phyloP scores from a whole-genome alignment of 1,284 basidiomycete genomes.

The Prillingera fragicola region DNA sequence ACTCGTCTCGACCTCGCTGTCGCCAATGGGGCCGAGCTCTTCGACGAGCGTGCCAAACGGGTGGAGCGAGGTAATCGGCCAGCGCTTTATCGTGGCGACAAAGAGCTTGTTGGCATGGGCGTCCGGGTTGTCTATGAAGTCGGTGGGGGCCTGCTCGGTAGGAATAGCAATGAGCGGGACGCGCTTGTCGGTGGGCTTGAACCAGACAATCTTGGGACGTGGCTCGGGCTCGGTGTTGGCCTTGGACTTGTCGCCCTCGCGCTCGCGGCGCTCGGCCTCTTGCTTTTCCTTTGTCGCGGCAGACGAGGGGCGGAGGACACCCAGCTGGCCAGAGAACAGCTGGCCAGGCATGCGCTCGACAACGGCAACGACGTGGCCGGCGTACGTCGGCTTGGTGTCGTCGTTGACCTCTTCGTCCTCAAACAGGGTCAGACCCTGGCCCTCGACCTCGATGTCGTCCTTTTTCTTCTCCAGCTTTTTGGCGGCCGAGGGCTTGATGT shows the following conservation, averaged over 20 bases:
- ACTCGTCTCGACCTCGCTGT: constrained; percentile 94
- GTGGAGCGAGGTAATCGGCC: constrained; percentile 83
- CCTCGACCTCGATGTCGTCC: constrained; percentile 99
- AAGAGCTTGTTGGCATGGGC: constrained; percentile 86
- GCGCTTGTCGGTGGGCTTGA: constrained; percentile 98
- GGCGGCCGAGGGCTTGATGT: constrained; percentile 61
- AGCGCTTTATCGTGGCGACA: constrained; percentile 96
- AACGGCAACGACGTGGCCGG: constrained; percentile 96
- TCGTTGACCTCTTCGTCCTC: constrained; percentile 98
- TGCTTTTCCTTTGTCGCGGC: constrained; percentile 99
- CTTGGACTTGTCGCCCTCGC: constrained; percentile 81
- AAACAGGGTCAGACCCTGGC: constrained; percentile 90
- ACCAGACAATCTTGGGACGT: constrained; percentile 99
- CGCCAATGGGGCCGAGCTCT: constrained; percentile 96
- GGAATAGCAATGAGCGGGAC: constrained; percentile 98
- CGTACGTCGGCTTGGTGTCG: constrained; percentile 76
- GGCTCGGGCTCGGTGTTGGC: constrained; percentile 66
- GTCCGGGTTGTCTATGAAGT: constrained; percentile 93
- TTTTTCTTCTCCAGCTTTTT: constrained; percentile 99
- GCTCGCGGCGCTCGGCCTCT: constrained; percentile 91
- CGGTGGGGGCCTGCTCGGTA: constrained; percentile 94
- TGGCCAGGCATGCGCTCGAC: constrained; percentile 99
- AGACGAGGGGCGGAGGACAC: constrained; percentile 89
- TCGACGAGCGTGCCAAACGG: constrained; percentile 98
- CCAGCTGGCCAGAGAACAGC: constrained; percentile 94